Base-by-base conservation (phyloP, 2,329 filamentous ascomycete species). In the Daldinia sp. region DNA sequence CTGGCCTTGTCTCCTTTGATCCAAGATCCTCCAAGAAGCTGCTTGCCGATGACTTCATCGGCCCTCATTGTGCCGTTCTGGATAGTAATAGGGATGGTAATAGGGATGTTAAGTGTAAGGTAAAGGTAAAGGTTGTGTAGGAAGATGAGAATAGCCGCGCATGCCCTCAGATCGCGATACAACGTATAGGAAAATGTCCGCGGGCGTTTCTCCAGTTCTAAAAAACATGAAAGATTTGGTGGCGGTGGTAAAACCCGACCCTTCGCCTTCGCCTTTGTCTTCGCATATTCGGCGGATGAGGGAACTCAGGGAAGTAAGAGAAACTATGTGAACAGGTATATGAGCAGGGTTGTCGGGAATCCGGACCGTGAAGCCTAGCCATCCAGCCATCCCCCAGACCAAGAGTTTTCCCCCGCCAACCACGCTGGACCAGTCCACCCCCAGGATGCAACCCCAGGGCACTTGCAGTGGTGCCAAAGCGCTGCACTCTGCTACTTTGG, bases 331-430 rank as follows among this genome's bases (percentile, higher is more conserved):
- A 45, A 45, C 39, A 45, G 61, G 56, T 57, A 59, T 48, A 32
- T 60, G 21, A 49, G 48, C 63, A 67, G 58, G 63, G 65, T 64
- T 64, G 52, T 52, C 63, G 71, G 67, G 58, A 64, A 39, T 45
- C 25, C 71, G 71, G 71, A 58, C 71, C 71, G 71, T 37, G 32
- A 56, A 68, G 61, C 71, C 71, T 70, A 68, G 57, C 63, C 53
- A 62, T 67, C 65, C 68, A 68, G 59, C 66, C 55, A 61, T 66
- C 65, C 67, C 68, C 68, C 70, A 70, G 69, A 68, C 70, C 69
- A 68, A 67, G 66, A 68, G 21, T 17, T 62, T 70, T 70, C 64
- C 70, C 67, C 71, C 66, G 69, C 71, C 71, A 72, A 73, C 68
- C 71, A 73, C 39, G 64, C 63, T 54, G 53, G 57, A 52, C 67